Evolutionary conservation across 352 stramenopile species (phyloP), one percentile per base, ranked within the genome.

Genomic region (Phytopythium aichiense): DNA sequence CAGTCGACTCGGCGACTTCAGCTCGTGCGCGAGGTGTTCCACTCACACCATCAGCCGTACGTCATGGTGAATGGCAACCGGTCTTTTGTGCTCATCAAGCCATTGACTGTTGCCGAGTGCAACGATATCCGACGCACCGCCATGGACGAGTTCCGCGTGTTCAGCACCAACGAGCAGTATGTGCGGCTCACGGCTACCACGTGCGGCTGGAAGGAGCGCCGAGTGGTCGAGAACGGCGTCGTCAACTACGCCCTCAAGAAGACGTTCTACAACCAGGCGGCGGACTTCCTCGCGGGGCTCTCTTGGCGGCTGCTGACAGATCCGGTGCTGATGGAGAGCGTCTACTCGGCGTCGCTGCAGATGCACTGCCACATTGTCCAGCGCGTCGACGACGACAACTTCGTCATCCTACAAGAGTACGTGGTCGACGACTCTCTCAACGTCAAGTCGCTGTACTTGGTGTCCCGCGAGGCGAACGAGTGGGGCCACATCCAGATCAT

Each of bases 161-260:
- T 58, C 52, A 58, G 33, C 35, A 45, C 52, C 52, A 58, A 58
- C 52, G 31, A 43, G 52, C 52, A 45, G 52, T 45, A 46, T 22
- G 50, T 58, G 31, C 52, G 33, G 7, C 35, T 58, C 20, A 58
- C 52, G 35, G 45, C 52, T 20, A 48, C 33, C n/a, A 58, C 52
- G 12, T 33, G 45, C 31, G 58, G 58, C 30, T 63, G 58, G 58
- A 28, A 20, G 11, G 46, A 48, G n/a, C 23, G 35, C 7, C 58
- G 58, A 9, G 35, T 56, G 25, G 58, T 56, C 9, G 58, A 56
- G 45, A 31, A 43, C 46, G 46, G 58, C 20, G 25, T 56, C 31
- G 30, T 64, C 20, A 40, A 51, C 48, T 58, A 58, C 38, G 31
- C 23, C 35, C 33, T 64, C 11, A 50, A 64, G 48, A 64, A 64